Evolutionary conservation across 1,284 basidiomycete species (phyloP).

Genomic region (Boletus semigastroideus): DNA sequence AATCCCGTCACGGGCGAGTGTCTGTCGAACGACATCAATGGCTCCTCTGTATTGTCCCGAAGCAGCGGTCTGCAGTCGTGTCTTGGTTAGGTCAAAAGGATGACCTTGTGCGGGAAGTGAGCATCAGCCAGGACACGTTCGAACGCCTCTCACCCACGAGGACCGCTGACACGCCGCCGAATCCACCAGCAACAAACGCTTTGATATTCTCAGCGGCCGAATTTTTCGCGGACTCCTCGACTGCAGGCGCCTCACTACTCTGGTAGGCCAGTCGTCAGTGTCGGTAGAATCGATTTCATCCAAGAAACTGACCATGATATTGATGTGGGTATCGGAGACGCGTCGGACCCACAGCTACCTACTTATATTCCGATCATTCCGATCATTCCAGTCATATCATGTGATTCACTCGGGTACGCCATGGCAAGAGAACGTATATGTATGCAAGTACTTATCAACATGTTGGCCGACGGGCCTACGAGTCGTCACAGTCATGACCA

Average conservation of each 20-base stretch:
- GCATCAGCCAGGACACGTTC: neutral
- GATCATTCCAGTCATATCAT: too few relatives aligned
- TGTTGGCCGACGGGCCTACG: conserved; percentile 17
- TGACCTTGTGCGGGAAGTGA: conserved; percentile 61
- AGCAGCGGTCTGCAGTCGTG: conserved; percentile 90
- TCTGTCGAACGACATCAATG: conserved; percentile 91
- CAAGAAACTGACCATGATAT: conserved; percentile 29
- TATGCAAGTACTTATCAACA: conserved; percentile 12
- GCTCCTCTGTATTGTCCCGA: conserved; percentile 92
- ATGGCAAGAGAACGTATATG: conserved; percentile 4
- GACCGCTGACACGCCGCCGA: conserved; percentile 86
- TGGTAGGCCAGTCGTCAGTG: conserved; percentile 15
- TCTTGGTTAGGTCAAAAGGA: conserved; percentile 97
- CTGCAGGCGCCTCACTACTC: conserved; percentile 26
- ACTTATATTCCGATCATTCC: too few relatives aligned
- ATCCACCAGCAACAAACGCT: conserved; percentile 88
- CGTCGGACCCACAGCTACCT: too few relatives aligned
- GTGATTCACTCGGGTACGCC: conserved; percentile 17
- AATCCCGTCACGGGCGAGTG: conserved; percentile 85
- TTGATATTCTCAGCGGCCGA: conserved; percentile 67
- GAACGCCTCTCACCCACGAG: conserved; percentile 71
- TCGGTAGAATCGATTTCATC: neutral
- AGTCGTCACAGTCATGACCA: conserved; percentile 55
- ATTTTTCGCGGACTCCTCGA: conserved; percentile 24
- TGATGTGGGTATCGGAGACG: conserved; percentile 14